phyloP scores from a whole-genome alignment of 1,284 basidiomycete genomes.

The Gymnopus androsaceus region DNA sequence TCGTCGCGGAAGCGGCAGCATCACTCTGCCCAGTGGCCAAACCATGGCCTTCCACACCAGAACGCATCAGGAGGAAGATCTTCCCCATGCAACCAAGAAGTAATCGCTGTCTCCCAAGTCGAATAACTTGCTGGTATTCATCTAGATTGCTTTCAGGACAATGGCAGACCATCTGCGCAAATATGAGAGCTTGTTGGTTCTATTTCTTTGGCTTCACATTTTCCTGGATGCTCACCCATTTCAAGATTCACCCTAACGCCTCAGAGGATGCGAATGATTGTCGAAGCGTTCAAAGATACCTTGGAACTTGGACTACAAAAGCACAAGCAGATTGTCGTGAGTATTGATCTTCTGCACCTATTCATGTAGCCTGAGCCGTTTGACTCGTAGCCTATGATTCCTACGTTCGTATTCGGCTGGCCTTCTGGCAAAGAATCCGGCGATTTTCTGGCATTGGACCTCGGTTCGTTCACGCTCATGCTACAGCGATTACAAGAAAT shows the following conservation, averaged over 20 bases:
- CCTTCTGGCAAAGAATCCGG: conserved; percentile 89
- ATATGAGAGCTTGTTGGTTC: conserved; percentile 77
- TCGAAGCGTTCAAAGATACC: conserved; percentile 92
- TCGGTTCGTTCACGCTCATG: conserved; percentile 57
- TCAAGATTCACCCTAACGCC: conserved; percentile 83
- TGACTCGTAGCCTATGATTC: conserved; percentile 82
- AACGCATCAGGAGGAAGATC: conserved; percentile 77
- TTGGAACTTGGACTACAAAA: conserved; percentile 88
- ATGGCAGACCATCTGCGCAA: conserved; percentile 90
- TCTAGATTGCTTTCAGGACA: conserved; percentile 48
- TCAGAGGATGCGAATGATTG: conserved; percentile 96
- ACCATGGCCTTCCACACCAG: conserved; percentile 78
- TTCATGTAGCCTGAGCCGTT: conserved; percentile 12
- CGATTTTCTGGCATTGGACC: conserved; percentile 91
- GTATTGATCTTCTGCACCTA: conserved; percentile 35
- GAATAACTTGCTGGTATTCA: conserved; percentile 19
- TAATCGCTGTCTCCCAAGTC: conserved; percentile 29
- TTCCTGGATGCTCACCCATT: neutral
- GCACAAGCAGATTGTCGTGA: conserved; percentile 83
- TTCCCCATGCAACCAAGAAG: conserved; percentile 88
- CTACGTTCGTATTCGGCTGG: conserved; percentile 97
- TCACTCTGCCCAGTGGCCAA: conserved; percentile 71
- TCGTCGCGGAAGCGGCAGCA: conserved; percentile 73
- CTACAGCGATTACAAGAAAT: too few relatives aligned
- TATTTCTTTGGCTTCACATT: neutral